Base-by-base conservation (phyloP, 192 early-diverging fungal species). In the Gaertneriomyces semiglobifer region DNA sequence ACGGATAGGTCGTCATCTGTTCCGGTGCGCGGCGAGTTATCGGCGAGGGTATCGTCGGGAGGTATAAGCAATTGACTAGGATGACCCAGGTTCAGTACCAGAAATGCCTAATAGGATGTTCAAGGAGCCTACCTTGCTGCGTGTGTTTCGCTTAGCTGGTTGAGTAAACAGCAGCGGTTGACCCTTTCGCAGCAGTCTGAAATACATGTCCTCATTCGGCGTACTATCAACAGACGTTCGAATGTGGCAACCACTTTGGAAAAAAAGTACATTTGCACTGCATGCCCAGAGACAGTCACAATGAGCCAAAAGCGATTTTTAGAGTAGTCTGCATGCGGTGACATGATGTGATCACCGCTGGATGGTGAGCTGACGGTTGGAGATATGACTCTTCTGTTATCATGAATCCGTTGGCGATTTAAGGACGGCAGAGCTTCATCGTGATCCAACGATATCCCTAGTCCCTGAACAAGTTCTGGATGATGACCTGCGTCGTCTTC, bases 241-340 rank as follows among this genome's bases (percentile, higher is more conserved):
- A 74, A 78, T 12, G 71, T 71, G 44, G 77, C 77, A 16, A 85
- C 69, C 5, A 75, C 65, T 65, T 86, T 88, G 5, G 88, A 91
- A 66, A 89, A 90, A 58, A 86, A 89, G 53, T 85, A 84, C 7
- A 90, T 68, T 53, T 88, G 83, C 4, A 87, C 84, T 45, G 66
- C 75, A 1, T 64, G 40, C 11, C 74, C 74, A 58, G 74, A 77
- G 10, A 89, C 79, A 0, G 81, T 77, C 5, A 89, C 53, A 25
- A 89, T 70, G 9, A 90, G 68, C 89, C 90, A 92, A 58, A 84
- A 90, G 10, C 81, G 60, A 47, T 76, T 82, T 44, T 70, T 72
- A 14, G 55, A 19, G 20, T 25, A 11, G 2, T 25, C 14, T 57
- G 12, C 38, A 12, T 33, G 20, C 14, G 55, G 55, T 52, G 50